Evolutionary conservation across 2,329 filamentous ascomycete genomes (phyloP).

Genomic region (Fusarium temperatum): DNA sequence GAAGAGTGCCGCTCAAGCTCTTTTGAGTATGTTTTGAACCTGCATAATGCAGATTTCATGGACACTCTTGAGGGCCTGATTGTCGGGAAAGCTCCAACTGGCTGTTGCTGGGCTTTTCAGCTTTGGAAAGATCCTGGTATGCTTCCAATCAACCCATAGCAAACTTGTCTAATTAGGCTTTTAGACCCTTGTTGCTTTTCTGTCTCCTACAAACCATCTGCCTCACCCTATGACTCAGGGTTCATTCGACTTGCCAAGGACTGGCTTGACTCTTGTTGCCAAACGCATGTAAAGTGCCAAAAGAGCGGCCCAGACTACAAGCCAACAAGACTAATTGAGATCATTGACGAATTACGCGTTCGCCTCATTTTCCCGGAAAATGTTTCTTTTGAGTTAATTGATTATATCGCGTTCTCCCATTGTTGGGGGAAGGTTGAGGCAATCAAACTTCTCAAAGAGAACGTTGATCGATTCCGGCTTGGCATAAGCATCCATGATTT

Average conservation of each 20-base stretch:
- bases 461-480: neutral
- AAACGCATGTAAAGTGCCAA: neutral
- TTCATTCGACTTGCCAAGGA: neutral
- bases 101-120: neutral
- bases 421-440: neutral
- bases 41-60: neutral
- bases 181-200: neutral
- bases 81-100: neutral
- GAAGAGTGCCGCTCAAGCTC: neutral
- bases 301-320: fast-evolving
- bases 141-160: fast-evolving
- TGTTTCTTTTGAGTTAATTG: fast-evolving
- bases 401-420: neutral
- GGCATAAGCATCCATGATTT: fast-evolving
- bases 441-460: neutral
- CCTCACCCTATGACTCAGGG: neutral
- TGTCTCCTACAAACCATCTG: neutral
- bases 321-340: neutral
- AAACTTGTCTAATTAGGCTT: neutral
- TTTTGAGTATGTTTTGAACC: neutral
- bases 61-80: neutral
- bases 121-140: neutral
- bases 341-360: fast-evolving
- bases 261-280: neutral
- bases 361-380: neutral